These are phyloP conservation scores for Penicillium sp. DNA, from an alignment of 2,329 filamentous ascomycete genomes.

Conservation along the genomic window DNA sequence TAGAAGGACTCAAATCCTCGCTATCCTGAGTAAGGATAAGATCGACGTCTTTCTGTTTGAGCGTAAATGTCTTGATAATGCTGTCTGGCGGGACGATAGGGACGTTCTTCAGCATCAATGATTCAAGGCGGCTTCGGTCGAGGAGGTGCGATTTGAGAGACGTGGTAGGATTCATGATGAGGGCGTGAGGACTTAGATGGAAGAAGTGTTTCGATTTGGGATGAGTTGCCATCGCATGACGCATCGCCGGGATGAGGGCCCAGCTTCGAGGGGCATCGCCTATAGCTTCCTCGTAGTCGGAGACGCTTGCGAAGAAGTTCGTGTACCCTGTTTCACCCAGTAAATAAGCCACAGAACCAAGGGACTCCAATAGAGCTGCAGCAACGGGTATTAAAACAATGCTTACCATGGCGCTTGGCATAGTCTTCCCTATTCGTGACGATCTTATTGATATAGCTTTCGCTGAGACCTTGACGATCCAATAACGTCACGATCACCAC, in stretches of 20 bases:
- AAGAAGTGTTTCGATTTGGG: conserved; percentile 83
- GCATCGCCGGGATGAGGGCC: conserved; percentile 79
- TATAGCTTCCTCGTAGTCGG: conserved; percentile 67
- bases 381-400: background rate
- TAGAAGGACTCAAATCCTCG: conserved; percentile 76
- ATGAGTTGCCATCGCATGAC: conserved; percentile 83
- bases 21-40: conserved; percentile 84
- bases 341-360: background rate
- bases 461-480: conserved; percentile 69
- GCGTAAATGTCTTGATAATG: conserved; percentile 91
- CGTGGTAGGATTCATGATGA: conserved; percentile 83
- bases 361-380: background rate
- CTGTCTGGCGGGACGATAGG: conserved; percentile 93
- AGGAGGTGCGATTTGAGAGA: conserved; percentile 75
- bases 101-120: conserved; percentile 80
- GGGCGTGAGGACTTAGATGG: conserved; percentile 81
- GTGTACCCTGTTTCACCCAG: conserved; percentile 70
- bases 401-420: conserved; percentile 81
- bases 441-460: conserved; percentile 73
- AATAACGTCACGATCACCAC: conserved; percentile 85
- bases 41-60: conserved; percentile 79
- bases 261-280: conserved; percentile 52
- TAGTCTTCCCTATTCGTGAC: conserved; percentile 84
- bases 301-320: conserved; percentile 78
- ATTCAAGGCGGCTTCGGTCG: conserved; percentile 69